Base-by-base conservation (phyloP, 768 basidiomycete species). In the Mycena metata region DNA sequence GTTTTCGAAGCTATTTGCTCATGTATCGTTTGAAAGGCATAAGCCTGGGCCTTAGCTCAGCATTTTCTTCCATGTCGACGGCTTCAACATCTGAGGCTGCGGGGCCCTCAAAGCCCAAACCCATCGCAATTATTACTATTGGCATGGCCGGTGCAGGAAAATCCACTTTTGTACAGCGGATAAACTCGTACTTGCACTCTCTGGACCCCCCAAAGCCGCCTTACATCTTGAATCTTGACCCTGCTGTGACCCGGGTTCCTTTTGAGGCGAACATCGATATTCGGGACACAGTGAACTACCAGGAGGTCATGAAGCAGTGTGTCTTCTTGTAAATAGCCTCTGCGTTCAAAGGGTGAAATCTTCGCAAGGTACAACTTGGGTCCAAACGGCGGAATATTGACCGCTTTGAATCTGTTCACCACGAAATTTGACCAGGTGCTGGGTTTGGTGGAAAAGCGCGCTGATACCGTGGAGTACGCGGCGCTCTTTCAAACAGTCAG, bases 221-320 rank as follows among this genome's bases (percentile, higher is more conserved):
- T 0, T 99, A 99, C 80, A 91, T 98, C 77, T 87, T 99, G 78
- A 99, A 99, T 78, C 91, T 99, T 67, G 98, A 99, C 79, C 98
- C 98, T 8, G 98, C 98, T 1, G 97, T 99, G 3, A 86, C 93
- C 10, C 91, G 91, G 66, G 85, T 96, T 45, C 95, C 96, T 3
- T 99, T 96, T 76, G 95, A 96, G 66, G 90, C 96, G 30, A 99
- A 99, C 78, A 98, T 99, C 68, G 98, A 99, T 79, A 99, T 99
- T 58, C 83, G 98, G 69, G 98, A 99, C 79, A 99, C 98, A 13
- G 90, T 99, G 23, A 93, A 99, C 78, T 99, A 99, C 80, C 89
- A 92, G 71, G 93, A 99, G 80, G 97, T 99, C 73, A 99, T 99
- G 98, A 96, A 98, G 88, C 96, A 98, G 96, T 98, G 85, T 84